These are phyloP conservation scores for Isatis tinctoria DNA, from an alignment of 345 rosid genomes.

Conservation along the genomic window DNA sequence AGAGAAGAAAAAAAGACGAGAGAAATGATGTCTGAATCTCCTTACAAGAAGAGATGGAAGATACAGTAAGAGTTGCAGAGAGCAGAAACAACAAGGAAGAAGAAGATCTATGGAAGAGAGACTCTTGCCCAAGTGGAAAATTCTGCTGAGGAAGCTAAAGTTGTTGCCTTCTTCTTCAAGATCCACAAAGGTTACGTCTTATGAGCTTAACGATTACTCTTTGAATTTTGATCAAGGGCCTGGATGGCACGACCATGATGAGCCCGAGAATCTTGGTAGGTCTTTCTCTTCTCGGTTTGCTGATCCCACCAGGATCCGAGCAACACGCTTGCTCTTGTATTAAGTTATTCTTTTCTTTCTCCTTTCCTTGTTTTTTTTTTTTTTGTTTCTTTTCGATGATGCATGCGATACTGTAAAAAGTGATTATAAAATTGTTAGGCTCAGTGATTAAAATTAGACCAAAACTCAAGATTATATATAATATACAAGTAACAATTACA, in stretches of 20 bases:
- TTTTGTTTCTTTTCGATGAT: background rate
- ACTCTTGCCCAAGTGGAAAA: conserved; percentile 27
- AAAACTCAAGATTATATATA: no score
- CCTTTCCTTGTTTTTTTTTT: background rate
- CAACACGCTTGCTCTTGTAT: conserved; percentile 20
- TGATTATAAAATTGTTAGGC: background rate
- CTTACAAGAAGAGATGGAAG: conserved; percentile 28
- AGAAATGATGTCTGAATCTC: conserved; percentile 12
- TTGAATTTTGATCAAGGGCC: conserved; percentile 61
- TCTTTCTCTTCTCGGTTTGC: conserved; percentile 62
- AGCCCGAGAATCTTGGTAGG: conserved; percentile 47
- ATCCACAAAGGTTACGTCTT: conserved; percentile 22
- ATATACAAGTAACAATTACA: no score
- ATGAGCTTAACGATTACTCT: conserved; percentile 42
- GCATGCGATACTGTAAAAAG: background rate
- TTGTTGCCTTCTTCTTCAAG: conserved; percentile 26
- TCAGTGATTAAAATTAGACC: background rate
- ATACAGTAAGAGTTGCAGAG: conserved; percentile 29
- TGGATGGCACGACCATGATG: conserved; percentile 41
- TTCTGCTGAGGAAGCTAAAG: conserved; percentile 42
- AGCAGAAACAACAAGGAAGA: conserved; percentile 9
- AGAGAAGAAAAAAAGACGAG: background rate
- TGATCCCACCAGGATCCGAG: conserved; percentile 31
- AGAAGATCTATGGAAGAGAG: conserved; percentile 5
- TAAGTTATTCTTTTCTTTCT: background rate